Percentiles rank a stretch among this genome's conserved stretches.
phyloP scores from a whole-genome alignment of 352 stramenopile species.

The Blastocystis sp. region DNA sequence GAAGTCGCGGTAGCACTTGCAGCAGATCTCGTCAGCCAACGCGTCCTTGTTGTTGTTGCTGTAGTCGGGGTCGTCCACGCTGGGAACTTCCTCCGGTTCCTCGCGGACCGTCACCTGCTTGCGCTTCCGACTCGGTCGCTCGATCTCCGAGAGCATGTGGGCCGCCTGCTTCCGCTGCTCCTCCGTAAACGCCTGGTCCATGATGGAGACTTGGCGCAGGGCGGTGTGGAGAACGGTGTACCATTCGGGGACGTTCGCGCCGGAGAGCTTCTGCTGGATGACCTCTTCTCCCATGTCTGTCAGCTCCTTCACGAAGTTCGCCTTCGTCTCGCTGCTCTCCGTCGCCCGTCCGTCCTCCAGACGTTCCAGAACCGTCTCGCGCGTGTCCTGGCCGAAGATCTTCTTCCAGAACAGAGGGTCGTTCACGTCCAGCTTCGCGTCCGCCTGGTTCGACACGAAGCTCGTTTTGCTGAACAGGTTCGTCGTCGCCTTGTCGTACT shows the following conservation, averaged over 20 bases:
- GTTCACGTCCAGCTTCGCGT: conserved; percentile 87
- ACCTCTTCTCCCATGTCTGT: conserved; percentile 55
- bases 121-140: conserved; percentile 24
- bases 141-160: conserved; percentile 44
- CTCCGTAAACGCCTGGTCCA: conserved; percentile 40
- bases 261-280: conserved; percentile 58
- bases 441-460: conserved; percentile 58
- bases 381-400: conserved; percentile 69
- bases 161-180: not conserved
- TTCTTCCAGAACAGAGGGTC: conserved; percentile 99
- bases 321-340: conserved; percentile 54
- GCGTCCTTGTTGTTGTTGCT: not conserved
- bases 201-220: conserved; percentile 42
- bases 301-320: conserved; percentile 50
- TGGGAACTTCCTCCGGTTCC: not conserved
- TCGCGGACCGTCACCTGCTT: not conserved
- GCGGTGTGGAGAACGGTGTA: conserved; percentile 2
- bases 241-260: conserved; percentile 57
- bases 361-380: conserved; percentile 57
- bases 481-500: not conserved
- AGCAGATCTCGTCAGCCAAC: conserved; percentile 40
- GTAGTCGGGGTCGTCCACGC: conserved; percentile 25
- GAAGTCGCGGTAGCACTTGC: conserved; percentile 43
- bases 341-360: conserved; percentile 51
- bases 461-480: conserved; percentile 58